Percentiles rank a stretch among this genome's conserved stretches.
Conservation (phyloP, 2,329 filamentous ascomycete genomes). For the Leptographium galeiforme region DNA sequence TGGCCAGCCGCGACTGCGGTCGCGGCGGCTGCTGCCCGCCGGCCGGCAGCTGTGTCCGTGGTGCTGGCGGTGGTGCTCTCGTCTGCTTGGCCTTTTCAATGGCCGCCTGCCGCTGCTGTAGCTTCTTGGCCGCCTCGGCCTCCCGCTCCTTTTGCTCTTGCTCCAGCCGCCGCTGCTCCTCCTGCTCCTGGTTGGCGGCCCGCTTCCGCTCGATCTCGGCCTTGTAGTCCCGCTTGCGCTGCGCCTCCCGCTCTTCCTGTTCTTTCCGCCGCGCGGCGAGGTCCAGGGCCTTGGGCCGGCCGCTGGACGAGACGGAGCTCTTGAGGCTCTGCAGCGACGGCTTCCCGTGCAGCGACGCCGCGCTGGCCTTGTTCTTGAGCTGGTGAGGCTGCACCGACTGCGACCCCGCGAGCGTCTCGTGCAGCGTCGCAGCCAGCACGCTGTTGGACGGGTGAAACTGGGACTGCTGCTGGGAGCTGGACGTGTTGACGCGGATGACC, state of each 20-base stretch:
- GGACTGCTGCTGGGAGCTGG: conserved; percentile 38
- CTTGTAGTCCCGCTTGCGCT: conserved; percentile 70
- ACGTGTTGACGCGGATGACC: conserved; percentile 57
- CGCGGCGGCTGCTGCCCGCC: conserved; percentile 19
- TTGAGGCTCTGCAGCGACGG: conserved; percentile 47
- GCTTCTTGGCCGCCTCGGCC: conserved; percentile 40
- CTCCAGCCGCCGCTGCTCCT: conserved; percentile 46
- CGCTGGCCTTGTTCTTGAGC: conserved; percentile 52
- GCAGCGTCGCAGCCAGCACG: conserved; percentile 41
- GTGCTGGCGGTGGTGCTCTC: conserved; percentile 46
- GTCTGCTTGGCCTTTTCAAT: conserved; percentile 55
- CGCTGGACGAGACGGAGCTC: conserved; percentile 46
- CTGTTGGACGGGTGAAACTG: conserved; percentile 47
- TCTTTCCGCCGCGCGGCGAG: conserved; percentile 72
- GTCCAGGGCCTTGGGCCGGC: conserved; percentile 58
- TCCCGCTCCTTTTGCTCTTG: conserved; percentile 40
- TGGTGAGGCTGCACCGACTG: conserved; percentile 21
- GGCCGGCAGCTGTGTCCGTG: conserved; percentile 34
- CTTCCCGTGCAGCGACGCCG: conserved; percentile 48
- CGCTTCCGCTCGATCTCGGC: conserved; percentile 68
- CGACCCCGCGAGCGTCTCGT: conserved; percentile 35
- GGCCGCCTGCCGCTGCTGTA: conserved; percentile 41
- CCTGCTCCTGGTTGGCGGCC: conserved; percentile 48
- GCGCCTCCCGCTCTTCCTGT: conserved; percentile 66
- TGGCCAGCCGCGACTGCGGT: conserved; percentile 45